phyloP scores from a whole-genome alignment of 2,329 filamentous ascomycete genomes.

The Coniochaeta ligniaria region DNA sequence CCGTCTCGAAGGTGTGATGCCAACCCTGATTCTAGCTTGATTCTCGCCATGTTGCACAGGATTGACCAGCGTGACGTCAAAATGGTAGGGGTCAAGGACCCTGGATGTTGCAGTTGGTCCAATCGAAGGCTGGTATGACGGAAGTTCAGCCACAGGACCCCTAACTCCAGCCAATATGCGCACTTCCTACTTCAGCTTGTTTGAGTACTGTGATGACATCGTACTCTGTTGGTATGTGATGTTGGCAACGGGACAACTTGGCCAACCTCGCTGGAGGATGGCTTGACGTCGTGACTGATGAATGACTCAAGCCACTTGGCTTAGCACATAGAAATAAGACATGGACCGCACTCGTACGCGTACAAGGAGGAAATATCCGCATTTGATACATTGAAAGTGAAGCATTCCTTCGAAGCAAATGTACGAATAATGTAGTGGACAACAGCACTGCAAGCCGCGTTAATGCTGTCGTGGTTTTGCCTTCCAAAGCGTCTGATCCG shows the following conservation, averaged over 20 bases:
- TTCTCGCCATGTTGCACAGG: conserved; percentile 3
- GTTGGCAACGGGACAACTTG: neutral
- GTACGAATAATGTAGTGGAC: no score
- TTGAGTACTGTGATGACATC: neutral
- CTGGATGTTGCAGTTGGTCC: conserved; percentile 7
- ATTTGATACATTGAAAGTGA: no score
- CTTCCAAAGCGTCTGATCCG: no score
- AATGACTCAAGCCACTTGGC: neutral
- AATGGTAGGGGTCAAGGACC: neutral
- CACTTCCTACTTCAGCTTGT: conserved; percentile 4
- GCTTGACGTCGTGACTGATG: neutral
- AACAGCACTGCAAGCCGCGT: no score
- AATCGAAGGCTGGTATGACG: conserved; percentile 12
- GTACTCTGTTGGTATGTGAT: neutral
- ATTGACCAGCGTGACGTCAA: conserved; percentile 18
- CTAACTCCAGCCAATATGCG: conserved; percentile 13
- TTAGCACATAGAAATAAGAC: neutral
- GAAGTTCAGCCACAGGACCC: conserved; percentile 6
- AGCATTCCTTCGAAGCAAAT: no score
- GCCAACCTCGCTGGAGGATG: neutral
- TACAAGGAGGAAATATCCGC: neutral
- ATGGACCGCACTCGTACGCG: neutral
- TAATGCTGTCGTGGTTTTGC: no score
- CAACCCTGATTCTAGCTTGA: conserved; percentile 6
- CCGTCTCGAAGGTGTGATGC: neutral